Evolutionary conservation across 331 rosid genomes (phyloP).

Genomic region (Stylosanthes scabra): DNA sequence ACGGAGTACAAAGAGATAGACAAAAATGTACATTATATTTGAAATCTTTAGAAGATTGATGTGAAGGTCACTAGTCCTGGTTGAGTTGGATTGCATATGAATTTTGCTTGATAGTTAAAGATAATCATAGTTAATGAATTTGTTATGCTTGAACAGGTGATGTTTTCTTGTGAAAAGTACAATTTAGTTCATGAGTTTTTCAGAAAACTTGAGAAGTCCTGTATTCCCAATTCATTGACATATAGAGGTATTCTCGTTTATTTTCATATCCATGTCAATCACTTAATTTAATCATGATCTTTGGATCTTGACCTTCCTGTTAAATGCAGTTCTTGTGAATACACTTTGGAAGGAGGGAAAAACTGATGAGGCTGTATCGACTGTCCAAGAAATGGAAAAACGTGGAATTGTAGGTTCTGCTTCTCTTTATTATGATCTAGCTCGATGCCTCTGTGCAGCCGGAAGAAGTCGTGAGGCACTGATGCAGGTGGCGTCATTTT

Average conservation of each 20-base stretch:
- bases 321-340: constrained; percentile 75
- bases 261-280: constrained; percentile 31
- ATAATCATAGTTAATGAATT: constrained; percentile 27
- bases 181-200: constrained; percentile 94
- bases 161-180: constrained; percentile 90
- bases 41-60: constrained; percentile 20
- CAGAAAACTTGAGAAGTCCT: constrained; percentile 79
- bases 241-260: constrained; percentile 73
- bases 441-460: constrained; percentile 92
- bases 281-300: constrained; percentile 31
- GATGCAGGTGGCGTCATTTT: constrained; percentile 62
- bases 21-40: constrained; percentile 21
- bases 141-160: constrained; percentile 68
- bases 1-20: constrained; percentile 30
- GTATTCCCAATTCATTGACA: constrained; percentile 80
- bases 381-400: constrained; percentile 83
- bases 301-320: constrained; percentile 39
- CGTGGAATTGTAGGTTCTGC: constrained; percentile 97
- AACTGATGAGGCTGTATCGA: constrained; percentile 72
- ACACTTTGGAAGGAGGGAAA: constrained; percentile 89
- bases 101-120: constrained; percentile 16
- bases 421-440: constrained; percentile 90
- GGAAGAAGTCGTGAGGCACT: constrained; percentile 92
- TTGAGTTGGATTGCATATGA: constrained; percentile 23
- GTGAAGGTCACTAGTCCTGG: constrained; percentile 17